Conservation (phyloP, 305 asterid genomes). For the Fraxinus velutina region DNA sequence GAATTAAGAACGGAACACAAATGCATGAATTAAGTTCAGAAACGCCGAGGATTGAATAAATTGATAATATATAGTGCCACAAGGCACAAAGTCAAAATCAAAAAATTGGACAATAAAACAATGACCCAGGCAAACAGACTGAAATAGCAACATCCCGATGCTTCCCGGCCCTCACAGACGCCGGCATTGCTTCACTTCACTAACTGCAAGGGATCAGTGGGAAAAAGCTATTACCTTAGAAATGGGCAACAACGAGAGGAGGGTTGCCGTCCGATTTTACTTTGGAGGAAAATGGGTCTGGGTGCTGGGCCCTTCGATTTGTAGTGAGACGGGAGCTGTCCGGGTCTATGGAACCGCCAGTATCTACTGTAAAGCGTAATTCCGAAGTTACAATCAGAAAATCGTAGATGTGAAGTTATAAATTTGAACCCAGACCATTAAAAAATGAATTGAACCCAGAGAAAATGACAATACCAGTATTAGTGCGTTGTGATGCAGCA, state of each 20-base stretch:
- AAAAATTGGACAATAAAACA: neutral
- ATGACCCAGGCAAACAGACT: neutral
- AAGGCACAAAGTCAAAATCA: neutral
- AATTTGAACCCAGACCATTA: neutral
- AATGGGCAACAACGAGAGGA: neutral
- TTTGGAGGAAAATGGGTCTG: neutral
- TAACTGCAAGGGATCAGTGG: neutral
- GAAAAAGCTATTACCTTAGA: neutral
- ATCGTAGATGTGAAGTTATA: neutral
- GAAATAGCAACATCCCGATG: neutral
- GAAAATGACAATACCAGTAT: neutral
- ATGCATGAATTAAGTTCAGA: neutral
- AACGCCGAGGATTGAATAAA: neutral
- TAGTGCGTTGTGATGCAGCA: neutral
- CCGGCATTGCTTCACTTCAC: neutral
- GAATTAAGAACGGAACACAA: neutral
- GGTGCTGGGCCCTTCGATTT: neutral
- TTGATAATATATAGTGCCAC: neutral
- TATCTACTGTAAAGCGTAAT: neutral
- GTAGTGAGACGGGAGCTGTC: neutral
- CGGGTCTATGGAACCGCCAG: neutral
- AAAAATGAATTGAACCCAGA: neutral
- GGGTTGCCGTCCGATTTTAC: neutral
- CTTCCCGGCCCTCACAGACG: constrained; percentile 1
- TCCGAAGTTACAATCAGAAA: neutral